These are phyloP conservation scores for Marasmius sp. DNA, from an alignment of 1,284 basidiomycete species.

Conservation along the genomic window DNA sequence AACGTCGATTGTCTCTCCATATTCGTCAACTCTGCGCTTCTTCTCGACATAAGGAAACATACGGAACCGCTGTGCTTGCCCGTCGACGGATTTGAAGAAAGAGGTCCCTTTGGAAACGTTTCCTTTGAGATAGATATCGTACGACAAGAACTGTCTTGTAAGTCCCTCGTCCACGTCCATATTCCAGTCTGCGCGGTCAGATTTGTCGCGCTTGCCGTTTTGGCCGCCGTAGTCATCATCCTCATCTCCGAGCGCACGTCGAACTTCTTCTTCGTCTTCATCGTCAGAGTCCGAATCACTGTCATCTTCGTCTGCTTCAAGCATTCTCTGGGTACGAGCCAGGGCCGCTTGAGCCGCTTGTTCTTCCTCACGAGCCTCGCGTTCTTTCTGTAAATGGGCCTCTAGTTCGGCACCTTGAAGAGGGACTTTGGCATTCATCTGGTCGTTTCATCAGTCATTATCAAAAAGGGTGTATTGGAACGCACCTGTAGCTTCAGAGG, in stretches of 20 bases:
- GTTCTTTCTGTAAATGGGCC: conserved; percentile 76
- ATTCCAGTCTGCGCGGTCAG: conserved; percentile 64
- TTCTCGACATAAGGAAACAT: conserved; percentile 98
- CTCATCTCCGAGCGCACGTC: conserved; percentile 54
- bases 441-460: conserved; percentile 4
- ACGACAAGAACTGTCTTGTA: conserved; percentile 77
- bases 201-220: conserved; percentile 45
- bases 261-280: conserved; percentile 72
- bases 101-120: conserved; percentile 81
- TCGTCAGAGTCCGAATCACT: conserved; percentile 56
- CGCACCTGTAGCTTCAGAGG: conserved; percentile 65
- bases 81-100: conserved; percentile 79
- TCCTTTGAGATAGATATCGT: conserved; percentile 96
- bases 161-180: conserved; percentile 72
- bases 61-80: conserved; percentile 78
- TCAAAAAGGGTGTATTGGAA: conserved; percentile 3
- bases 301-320: conserved; percentile 85
- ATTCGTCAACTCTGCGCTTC: conserved; percentile 90
- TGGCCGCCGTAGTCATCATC: conserved; percentile 36
- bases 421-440: conserved; percentile 90
- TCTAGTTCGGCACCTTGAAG: conserved; percentile 87
- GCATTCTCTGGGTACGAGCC: conserved; percentile 82
- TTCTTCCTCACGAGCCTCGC: conserved; percentile 80
- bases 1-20: conserved; percentile 93
- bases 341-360: conserved; percentile 85